Base-by-base conservation (phyloP, 129 eudicot species). In the Chrysanthemum lavandulifolium region DNA sequence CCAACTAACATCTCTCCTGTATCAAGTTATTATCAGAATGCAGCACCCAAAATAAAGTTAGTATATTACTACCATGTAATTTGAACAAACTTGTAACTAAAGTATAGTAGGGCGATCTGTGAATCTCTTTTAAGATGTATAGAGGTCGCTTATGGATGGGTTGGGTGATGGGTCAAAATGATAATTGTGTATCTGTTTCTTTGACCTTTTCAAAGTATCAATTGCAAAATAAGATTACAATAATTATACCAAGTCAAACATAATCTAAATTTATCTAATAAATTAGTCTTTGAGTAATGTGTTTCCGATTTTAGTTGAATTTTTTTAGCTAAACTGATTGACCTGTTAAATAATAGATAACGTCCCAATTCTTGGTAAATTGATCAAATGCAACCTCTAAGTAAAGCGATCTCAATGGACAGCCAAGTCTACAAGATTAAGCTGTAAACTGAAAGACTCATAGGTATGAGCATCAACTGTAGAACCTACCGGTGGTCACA, bases 1-100 rank as follows among this genome's bases (percentile, higher is more conserved):
- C 91, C 91, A 25, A 86, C 91, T 81, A 86, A 15, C 91, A 86
- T 83, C 67, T 86, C 91, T 48, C 91, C 91, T 86, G 79, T 57
- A 63, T 53, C 31, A 66, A 52, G 19, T 21, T 61, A 13, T n/a
- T 56, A 8, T 29, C 49, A 49, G 31, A 49, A 19, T 21, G 13
- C 10, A 73, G 60, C 43, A 61, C 29, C 16, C 49, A 47, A 21
- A 19, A 7, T 58, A 13, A 0, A 0, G 31, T 3, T 47, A 15
- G 11, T 4, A 58, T 16, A 14, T 4, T 7, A 8, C 2, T 36
- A 16, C 19, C 13, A 1, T 71, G 0, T 15, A 15, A n/a, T 16
- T 27, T 8, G 49, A 50, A 49, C 10, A 1, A 36, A 8, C 14
- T 21, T 11, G 59, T 51, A 0, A 36, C 45, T 5, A 36, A 50